Evolutionary conservation across 2,329 filamentous ascomycete species (phyloP).

Genomic region (Trichoderma simmonsii): DNA sequence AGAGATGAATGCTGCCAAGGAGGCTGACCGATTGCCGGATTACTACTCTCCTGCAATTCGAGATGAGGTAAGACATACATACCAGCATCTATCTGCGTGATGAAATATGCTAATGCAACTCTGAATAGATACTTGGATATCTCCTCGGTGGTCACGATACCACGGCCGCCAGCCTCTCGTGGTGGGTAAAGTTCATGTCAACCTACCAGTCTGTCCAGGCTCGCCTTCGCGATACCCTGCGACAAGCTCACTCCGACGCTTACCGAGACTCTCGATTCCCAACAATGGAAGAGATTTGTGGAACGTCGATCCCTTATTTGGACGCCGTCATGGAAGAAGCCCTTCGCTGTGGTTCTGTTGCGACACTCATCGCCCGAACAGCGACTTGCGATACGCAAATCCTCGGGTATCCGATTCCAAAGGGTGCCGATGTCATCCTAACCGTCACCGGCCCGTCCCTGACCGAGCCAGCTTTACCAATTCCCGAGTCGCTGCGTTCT

Average conservation of each 20-base stretch:
- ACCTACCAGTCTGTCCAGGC: slow-evolving; percentile 24
- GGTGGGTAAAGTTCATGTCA: slow-evolving; percentile 31
- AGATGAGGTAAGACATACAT: slow-evolving; percentile 31
- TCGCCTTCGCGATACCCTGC: slow-evolving; percentile 28
- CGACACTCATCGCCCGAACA: slow-evolving; percentile 30
- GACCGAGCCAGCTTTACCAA: slow-evolving; percentile 26
- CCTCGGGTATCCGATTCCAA: slow-evolving; percentile 33
- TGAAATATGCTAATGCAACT: background rate
- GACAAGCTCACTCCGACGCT: slow-evolving; percentile 25
- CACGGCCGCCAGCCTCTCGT: slow-evolving; percentile 28
- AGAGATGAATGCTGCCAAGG: slow-evolving; percentile 32
- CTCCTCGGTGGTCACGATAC: slow-evolving; percentile 32
- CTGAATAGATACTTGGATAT: slow-evolving; percentile 27
- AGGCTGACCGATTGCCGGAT: slow-evolving; percentile 29
- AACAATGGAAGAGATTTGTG: slow-evolving; percentile 30
- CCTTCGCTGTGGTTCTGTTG: slow-evolving; percentile 31
- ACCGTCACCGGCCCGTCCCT: slow-evolving; percentile 30
- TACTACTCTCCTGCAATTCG: slow-evolving; percentile 34
- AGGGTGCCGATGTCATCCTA: slow-evolving; percentile 33
- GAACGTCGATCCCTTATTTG: slow-evolving; percentile 32
- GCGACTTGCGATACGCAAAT: slow-evolving; percentile 33
- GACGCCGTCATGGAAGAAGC: slow-evolving; percentile 39
- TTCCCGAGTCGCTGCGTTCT: slow-evolving; percentile 31
- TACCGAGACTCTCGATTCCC: slow-evolving; percentile 26
- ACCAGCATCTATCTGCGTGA: too few relatives aligned